A percentile compares a stretch with the other conserved stretches of the same genome.
These are phyloP conservation scores for Aureobasidium melanogenum DNA, from an alignment of 2,329 filamentous ascomycete genomes.

Conservation along the genomic window DNA sequence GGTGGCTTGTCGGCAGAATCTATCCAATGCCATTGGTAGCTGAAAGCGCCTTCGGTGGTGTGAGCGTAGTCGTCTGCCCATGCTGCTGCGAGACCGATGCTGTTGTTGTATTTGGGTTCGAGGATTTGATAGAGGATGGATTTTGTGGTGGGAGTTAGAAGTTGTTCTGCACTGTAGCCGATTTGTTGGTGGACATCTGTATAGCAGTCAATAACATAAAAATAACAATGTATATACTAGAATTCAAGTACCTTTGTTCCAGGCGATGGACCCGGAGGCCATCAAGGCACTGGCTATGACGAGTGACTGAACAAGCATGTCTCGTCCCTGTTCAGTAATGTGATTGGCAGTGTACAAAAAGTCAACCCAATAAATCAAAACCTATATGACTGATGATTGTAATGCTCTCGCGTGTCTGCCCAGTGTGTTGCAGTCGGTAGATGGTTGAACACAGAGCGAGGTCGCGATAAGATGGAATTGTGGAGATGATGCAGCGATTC, in stretches of 20 bases:
- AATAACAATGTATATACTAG: neutral
- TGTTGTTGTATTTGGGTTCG: constrained; percentile 31
- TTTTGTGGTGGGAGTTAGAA: constrained; percentile 26
- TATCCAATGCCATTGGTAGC: constrained; percentile 36
- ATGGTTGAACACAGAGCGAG: neutral
- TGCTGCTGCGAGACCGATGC: constrained; percentile 30
- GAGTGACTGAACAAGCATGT: neutral
- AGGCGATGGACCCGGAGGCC: neutral
- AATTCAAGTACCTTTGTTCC: neutral
- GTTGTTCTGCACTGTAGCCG: constrained; percentile 31
- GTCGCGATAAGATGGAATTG: neutral
- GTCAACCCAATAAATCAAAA: neutral
- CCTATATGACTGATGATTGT: neutral
- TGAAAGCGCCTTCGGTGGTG: constrained; percentile 30
- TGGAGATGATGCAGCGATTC: neutral
- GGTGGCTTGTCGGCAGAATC: constrained; percentile 28
- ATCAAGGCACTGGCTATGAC: neutral
- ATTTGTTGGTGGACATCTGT: constrained; percentile 31
- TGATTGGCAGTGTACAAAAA: neutral
- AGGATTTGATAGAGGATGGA: constrained; percentile 28
- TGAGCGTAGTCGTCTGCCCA: constrained; percentile 34
- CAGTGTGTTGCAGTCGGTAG: neutral
- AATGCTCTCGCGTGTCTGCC: too few species aligned
- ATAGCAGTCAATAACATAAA: neutral
- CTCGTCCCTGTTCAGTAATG: neutral